phyloP scores from a whole-genome alignment of 2,329 filamentous ascomycete species.

The Pyrenochaeta sp. region DNA sequence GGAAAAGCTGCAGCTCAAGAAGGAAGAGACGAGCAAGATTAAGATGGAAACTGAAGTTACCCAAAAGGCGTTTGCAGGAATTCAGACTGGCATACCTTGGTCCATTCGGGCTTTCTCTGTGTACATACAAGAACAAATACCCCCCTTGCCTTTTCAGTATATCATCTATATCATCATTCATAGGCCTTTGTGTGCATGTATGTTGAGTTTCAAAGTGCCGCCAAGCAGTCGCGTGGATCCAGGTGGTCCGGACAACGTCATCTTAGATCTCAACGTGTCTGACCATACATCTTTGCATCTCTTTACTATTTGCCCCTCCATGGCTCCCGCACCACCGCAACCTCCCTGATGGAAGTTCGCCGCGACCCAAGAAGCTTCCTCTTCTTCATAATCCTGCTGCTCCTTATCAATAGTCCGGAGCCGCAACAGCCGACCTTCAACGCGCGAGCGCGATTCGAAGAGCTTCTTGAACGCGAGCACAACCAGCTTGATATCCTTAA shows the following conservation, averaged over 20 bases:
- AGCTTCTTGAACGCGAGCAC: conserved; percentile 61
- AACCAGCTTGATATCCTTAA: conserved; percentile 57
- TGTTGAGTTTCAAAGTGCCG: not conserved
- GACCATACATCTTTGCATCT: not conserved
- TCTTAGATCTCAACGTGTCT: not conserved
- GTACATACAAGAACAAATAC: conserved; percentile 46
- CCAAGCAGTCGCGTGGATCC: conserved; percentile 18
- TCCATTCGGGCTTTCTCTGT: conserved; percentile 25
- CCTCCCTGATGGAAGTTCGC: conserved; percentile 47
- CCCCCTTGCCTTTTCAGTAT: conserved; percentile 34
- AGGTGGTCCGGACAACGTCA: conserved; percentile 15
- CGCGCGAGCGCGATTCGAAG: conserved; percentile 50
- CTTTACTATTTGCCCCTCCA: conserved; percentile 18
- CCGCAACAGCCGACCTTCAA: conserved; percentile 44
- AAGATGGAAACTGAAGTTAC: conserved; percentile 80
- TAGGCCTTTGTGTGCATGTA: not conserved
- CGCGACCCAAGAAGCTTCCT: conserved; percentile 48
- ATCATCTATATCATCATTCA: not conserved
- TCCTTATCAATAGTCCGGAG: conserved; percentile 50
- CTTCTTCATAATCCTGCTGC: conserved; percentile 48
- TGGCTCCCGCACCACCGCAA: conserved; percentile 30
- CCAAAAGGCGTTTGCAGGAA: conserved; percentile 27
- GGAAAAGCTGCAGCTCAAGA: conserved; percentile 79
- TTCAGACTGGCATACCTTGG: conserved; percentile 22
- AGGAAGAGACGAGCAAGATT: conserved; percentile 84